These are phyloP conservation scores for Nothopassalora personata DNA, from an alignment of 2,329 filamentous ascomycete species.

Conservation along the genomic window DNA sequence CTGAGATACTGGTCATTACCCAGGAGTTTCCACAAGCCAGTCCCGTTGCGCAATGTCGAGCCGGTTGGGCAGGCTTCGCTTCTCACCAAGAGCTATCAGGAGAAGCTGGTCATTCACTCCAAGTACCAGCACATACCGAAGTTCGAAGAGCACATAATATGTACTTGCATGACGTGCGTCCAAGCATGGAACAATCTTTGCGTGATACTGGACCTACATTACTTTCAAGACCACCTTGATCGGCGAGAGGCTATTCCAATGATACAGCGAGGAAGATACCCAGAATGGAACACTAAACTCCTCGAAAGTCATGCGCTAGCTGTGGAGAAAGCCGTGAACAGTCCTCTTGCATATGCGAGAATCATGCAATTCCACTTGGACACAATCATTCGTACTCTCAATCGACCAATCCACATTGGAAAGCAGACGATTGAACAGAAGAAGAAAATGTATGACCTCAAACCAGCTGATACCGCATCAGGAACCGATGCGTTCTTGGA, in stretches of 20 bases:
- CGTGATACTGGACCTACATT: constrained; percentile 51
- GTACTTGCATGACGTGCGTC: constrained; percentile 54
- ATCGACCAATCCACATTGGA: constrained; percentile 30
- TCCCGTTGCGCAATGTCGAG: constrained; percentile 37
- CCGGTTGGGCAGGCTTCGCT: constrained; percentile 33
- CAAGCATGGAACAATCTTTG: constrained; percentile 54
- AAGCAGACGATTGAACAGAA: constrained; percentile 13
- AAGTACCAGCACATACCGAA: constrained; percentile 50
- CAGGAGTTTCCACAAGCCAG: constrained; percentile 50
- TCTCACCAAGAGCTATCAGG: constrained; percentile 39
- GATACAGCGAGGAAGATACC: constrained; percentile 44
- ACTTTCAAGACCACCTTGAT: constrained; percentile 52
- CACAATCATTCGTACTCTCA: constrained; percentile 44
- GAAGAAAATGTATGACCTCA: constrained; percentile 41
- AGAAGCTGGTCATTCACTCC: constrained; percentile 43
- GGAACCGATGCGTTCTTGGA: constrained; percentile 50
- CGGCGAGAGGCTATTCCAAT: constrained; percentile 48
- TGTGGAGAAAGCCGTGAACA: constrained; percentile 43
- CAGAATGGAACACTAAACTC: constrained; percentile 49
- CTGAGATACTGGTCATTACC: constrained; percentile 48
- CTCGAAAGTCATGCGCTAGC: constrained; percentile 41
- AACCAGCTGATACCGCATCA: constrained; percentile 39
- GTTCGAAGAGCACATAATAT: constrained; percentile 45
- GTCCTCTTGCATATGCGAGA: constrained; percentile 48
- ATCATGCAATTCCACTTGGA: constrained; percentile 47